Evolutionary conservation across 805 yeast species (phyloP).

Genomic region (Ogataea henricii): DNA sequence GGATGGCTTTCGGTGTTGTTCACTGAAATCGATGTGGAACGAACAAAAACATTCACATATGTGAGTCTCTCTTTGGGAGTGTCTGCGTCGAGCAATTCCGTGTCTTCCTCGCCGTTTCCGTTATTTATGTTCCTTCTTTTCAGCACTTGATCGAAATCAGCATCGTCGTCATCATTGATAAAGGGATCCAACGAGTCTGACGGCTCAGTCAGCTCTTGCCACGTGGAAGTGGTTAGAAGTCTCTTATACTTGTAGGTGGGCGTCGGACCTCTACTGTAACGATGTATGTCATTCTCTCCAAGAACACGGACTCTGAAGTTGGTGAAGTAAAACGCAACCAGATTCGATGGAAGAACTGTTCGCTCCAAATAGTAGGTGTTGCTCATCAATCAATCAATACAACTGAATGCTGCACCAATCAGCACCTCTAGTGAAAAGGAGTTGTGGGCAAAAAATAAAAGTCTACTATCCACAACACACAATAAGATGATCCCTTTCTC

Average conservation of each 20-base stretch:
- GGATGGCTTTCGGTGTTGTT: slow-evolving; percentile 19
- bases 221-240: slow-evolving; percentile 22
- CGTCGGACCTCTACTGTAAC: slow-evolving; percentile 14
- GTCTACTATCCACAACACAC: background rate
- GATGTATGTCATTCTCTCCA: slow-evolving; percentile 10
- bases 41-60: slow-evolving; percentile 23
- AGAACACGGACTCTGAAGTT: slow-evolving; percentile 23
- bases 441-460: background rate
- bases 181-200: slow-evolving; percentile 28
- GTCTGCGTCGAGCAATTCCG: background rate
- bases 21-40: slow-evolving; percentile 28
- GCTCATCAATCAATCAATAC: slow-evolving; percentile 4
- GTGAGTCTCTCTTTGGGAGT: slow-evolving; percentile 2
- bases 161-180: slow-evolving; percentile 21
- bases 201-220: slow-evolving; percentile 29
- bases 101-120: slow-evolving; percentile 5
- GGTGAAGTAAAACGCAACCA: slow-evolving; percentile 23
- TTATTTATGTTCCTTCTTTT: background rate
- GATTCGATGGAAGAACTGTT: slow-evolving; percentile 28
- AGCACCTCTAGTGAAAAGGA: background rate
- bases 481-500: slow-evolving; percentile 1
- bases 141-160: slow-evolving; percentile 23
- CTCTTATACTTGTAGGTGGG: slow-evolving; percentile 13
- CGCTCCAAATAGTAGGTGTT: slow-evolving; percentile 24
- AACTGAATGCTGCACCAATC: background rate